Conservation (phyloP, 441 rosid genomes). For the Erodium moschatum region DNA sequence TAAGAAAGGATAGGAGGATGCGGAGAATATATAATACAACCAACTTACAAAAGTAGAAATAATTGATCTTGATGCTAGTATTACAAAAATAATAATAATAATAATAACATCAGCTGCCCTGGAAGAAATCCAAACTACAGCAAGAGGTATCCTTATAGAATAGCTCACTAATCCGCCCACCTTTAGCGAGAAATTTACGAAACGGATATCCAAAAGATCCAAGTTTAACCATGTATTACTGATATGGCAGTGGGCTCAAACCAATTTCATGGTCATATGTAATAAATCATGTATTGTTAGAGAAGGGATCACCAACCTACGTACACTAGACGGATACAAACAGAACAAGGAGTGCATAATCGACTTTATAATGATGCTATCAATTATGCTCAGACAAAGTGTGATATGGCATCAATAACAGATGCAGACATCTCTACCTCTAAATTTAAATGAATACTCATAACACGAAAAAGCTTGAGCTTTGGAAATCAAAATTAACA, state of each 20-base stretch:
- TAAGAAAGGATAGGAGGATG: neutral
- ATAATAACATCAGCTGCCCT: too few species aligned
- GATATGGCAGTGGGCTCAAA: neutral
- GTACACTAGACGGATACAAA: neutral
- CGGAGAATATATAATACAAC: neutral
- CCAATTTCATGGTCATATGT: constrained; percentile 2
- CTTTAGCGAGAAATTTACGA: neutral
- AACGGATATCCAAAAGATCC: neutral
- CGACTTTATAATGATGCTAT: neutral
- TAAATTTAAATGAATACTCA: neutral
- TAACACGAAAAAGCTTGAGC: neutral
- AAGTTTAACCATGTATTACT: neutral
- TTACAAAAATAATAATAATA: too few species aligned
- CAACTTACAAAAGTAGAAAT: neutral
- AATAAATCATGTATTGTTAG: neutral
- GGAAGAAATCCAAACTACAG: too few species aligned
- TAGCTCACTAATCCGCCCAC: too few species aligned
- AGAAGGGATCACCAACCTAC: neutral
- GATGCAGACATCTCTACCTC: neutral
- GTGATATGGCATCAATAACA: neutral
- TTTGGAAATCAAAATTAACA: neutral
- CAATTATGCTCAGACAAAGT: neutral
- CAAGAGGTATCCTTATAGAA: too few species aligned
- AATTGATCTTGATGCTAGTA: neutral
- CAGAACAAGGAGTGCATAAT: constrained; percentile 2